These are phyloP conservation scores for Lentinula lateritia DNA, from an alignment of 768 basidiomycete species.

Conservation along the genomic window DNA sequence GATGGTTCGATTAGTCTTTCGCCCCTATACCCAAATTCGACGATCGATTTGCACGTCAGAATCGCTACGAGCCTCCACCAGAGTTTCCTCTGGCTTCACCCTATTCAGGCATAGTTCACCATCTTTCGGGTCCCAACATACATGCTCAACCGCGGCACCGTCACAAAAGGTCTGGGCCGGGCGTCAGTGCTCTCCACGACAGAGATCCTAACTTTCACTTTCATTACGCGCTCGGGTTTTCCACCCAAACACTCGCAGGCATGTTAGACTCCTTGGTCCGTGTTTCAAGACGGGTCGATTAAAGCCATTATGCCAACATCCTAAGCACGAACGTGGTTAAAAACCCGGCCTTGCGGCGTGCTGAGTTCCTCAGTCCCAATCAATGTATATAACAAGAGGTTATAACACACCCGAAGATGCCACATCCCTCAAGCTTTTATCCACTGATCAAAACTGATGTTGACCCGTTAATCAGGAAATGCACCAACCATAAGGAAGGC, in stretches of 20 bases:
- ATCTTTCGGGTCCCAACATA: constrained; percentile 88
- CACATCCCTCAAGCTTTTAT: too few relatives aligned
- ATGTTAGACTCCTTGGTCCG: constrained; percentile 86
- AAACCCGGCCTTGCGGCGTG: constrained; percentile 48
- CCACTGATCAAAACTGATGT: too few relatives aligned
- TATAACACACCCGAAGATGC: too few relatives aligned
- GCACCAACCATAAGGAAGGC: too few relatives aligned
- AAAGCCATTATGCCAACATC: constrained; percentile 77
- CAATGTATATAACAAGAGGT: constrained; percentile 46
- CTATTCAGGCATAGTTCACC: constrained; percentile 83
- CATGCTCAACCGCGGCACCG: constrained; percentile 76
- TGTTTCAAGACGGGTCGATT: constrained; percentile 81
- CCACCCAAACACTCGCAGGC: constrained; percentile 75
- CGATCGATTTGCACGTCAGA: constrained; percentile 96
- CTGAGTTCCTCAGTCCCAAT: constrained; percentile 61
- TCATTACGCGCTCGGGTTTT: constrained; percentile 66
- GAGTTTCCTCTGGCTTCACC: constrained; percentile 94
- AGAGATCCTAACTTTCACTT: constrained; percentile 81
- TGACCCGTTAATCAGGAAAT: too few relatives aligned
- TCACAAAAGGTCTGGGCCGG: constrained; percentile 71
- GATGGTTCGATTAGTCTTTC: constrained; percentile 95
- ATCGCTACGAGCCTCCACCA: constrained; percentile 94
- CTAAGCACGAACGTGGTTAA: constrained; percentile 56
- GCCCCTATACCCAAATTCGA: constrained; percentile 94
- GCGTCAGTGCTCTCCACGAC: constrained; percentile 69